Evolutionary conservation across 352 stramenopile genomes (phyloP).

Genomic region (Lagenidium giganteum): DNA sequence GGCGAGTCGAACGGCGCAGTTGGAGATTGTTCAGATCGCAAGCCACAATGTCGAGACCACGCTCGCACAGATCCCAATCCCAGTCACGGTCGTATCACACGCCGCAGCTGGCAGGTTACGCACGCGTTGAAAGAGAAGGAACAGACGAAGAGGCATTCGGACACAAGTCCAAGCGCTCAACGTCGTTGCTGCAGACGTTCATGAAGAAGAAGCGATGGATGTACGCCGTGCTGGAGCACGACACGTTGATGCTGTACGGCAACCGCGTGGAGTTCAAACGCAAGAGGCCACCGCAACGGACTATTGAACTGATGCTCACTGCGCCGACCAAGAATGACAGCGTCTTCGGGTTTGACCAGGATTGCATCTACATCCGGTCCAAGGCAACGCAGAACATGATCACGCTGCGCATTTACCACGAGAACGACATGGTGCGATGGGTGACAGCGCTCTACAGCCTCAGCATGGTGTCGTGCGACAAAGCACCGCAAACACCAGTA

Average conservation of each 20-base stretch:
- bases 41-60: too few relatives aligned
- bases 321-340: constrained; percentile 14
- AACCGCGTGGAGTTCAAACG: constrained; percentile 22
- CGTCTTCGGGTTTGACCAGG: constrained; percentile 19
- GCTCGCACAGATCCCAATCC: neutral
- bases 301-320: constrained; percentile 16
- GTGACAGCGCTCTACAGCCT: constrained; percentile 23
- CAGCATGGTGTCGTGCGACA: constrained; percentile 6
- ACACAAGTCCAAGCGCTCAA: neutral
- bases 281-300: constrained; percentile 14
- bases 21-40: too few relatives aligned
- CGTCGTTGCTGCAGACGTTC: too few relatives aligned
- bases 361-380: constrained; percentile 21
- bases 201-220: too few relatives aligned
- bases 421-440: constrained; percentile 22
- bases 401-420: constrained; percentile 20
- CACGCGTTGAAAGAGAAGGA: constrained; percentile 11
- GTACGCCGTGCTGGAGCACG: constrained; percentile 20
- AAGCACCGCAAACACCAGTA: constrained; percentile 2
- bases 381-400: constrained; percentile 9
- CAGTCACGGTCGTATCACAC: constrained; percentile 4
- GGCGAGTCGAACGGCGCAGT: too few relatives aligned
- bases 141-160: constrained; percentile 7
- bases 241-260: constrained; percentile 17
- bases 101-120: constrained; percentile 12